Conservation (phyloP, 164 flowering plant species). For the Tetrastigma voinierianum region DNA sequence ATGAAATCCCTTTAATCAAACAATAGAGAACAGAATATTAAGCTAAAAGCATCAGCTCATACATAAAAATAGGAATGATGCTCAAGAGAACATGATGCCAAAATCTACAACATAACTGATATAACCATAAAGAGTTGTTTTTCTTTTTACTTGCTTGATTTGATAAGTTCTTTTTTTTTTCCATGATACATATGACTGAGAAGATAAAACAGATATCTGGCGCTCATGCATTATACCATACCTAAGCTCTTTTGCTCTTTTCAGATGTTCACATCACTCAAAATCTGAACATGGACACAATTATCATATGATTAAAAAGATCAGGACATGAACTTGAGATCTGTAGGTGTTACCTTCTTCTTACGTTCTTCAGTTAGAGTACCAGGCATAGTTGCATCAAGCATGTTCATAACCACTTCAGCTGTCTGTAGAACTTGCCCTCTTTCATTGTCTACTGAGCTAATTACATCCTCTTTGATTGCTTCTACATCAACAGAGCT, state of each 20-base stretch:
- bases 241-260: too few relatives aligned
- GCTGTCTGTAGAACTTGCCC: slow-evolving; percentile 76
- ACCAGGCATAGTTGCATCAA: slow-evolving; percentile 84
- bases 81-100: too few relatives aligned
- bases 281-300: background rate
- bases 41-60: too few relatives aligned
- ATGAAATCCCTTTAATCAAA: too few relatives aligned
- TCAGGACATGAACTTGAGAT: background rate
- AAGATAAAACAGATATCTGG: background rate
- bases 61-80: too few relatives aligned
- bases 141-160: too few relatives aligned
- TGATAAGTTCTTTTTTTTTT: background rate
- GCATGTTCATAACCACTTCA: slow-evolving; percentile 82
- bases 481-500: slow-evolving; percentile 34
- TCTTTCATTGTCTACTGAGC: slow-evolving; percentile 43
- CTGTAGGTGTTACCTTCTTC: slow-evolving; percentile 56
- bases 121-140: too few relatives aligned
- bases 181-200: background rate
- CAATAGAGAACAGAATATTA: too few relatives aligned
- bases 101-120: too few relatives aligned
- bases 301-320: background rate
- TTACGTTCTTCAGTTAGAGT: slow-evolving; percentile 71
- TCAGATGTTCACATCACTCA: too few relatives aligned
- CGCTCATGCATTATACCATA: background rate
- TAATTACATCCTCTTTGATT: slow-evolving; percentile 24